phyloP scores from a whole-genome alignment of 164 flowering plant genomes.

The Tinospora cordifolia region DNA sequence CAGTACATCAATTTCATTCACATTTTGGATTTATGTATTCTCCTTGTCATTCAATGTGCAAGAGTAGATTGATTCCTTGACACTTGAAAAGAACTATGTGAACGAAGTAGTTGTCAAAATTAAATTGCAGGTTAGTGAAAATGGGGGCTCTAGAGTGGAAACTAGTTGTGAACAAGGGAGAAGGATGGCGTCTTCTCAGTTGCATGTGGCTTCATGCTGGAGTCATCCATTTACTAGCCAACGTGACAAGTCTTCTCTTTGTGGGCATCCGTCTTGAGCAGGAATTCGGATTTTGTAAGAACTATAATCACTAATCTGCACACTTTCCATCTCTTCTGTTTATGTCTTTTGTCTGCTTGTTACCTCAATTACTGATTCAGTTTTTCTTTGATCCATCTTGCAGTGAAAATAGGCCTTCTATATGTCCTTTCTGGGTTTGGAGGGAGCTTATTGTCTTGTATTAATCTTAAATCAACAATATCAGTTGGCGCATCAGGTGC shows the following conservation, averaged over 20 bases:
- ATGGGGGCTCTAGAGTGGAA: slow-evolving; percentile 54
- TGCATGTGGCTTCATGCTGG: slow-evolving; percentile 84
- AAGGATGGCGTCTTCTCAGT: slow-evolving; percentile 56
- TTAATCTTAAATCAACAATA: slow-evolving; percentile 20
- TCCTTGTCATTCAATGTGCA: no score
- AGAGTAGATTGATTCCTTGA: not conserved
- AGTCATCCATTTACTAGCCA: slow-evolving; percentile 54
- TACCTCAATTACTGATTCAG: not conserved
- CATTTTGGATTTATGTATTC: no score
- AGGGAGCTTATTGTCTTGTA: slow-evolving; percentile 53
- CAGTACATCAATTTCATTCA: no score
- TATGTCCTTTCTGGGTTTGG: slow-evolving; percentile 61
- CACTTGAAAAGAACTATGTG: not conserved
- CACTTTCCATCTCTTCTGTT: no score
- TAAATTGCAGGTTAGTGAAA: slow-evolving; percentile 37
- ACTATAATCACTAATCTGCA: not conserved
- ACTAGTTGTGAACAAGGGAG: slow-evolving; percentile 30
- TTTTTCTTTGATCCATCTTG: slow-evolving; percentile 8
- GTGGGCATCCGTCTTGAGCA: slow-evolving; percentile 69
- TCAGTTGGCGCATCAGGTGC: slow-evolving; percentile 77
- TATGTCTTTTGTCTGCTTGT: not conserved
- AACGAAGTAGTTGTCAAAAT: not conserved
- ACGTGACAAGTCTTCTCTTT: slow-evolving; percentile 66
- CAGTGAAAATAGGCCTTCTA: slow-evolving; percentile 51
- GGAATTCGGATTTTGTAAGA: slow-evolving; percentile 83